Evolutionary conservation across 2,329 filamentous ascomycete genomes (phyloP).

Genomic region (Fusarium brevicatenulatum): DNA sequence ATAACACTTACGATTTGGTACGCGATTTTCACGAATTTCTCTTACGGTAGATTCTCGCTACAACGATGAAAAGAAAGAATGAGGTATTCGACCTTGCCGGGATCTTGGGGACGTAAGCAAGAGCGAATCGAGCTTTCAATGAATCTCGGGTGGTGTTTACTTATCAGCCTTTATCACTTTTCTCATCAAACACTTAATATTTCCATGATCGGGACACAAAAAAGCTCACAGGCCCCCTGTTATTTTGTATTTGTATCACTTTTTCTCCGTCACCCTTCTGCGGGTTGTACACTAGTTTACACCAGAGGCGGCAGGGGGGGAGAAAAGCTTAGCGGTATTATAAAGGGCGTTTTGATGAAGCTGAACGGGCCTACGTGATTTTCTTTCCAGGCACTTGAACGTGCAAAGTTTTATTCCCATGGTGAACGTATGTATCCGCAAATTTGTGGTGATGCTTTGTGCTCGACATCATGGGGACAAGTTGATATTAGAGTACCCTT

Average conservation of each 20-base stretch:
- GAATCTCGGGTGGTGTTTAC: constrained; percentile 43
- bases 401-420: constrained; percentile 1
- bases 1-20: constrained; percentile 54
- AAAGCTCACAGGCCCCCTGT: constrained; percentile 43
- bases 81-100: constrained; percentile 42
- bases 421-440: neutral
- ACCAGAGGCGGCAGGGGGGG: constrained; percentile 45
- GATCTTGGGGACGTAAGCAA: constrained; percentile 41
- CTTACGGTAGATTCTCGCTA: constrained; percentile 51
- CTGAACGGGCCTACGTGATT: constrained; percentile 16
- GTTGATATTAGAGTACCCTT: neutral
- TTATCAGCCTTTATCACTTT: constrained; percentile 43
- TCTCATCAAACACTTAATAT: constrained; percentile 47
- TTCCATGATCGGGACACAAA: constrained; percentile 44
- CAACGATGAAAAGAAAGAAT: constrained; percentile 44
- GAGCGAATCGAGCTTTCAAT: constrained; percentile 44
- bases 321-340: constrained; percentile 50
- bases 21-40: constrained; percentile 53
- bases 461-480: neutral
- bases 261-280: constrained; percentile 48
- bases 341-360: constrained; percentile 47
- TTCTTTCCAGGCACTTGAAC: neutral
- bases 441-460: neutral
- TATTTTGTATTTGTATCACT: constrained; percentile 50
- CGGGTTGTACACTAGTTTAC: constrained; percentile 52